Evolutionary conservation across 2,329 filamentous ascomycete genomes (phyloP).

Genomic region (Nothomitra cinnamomea): DNA sequence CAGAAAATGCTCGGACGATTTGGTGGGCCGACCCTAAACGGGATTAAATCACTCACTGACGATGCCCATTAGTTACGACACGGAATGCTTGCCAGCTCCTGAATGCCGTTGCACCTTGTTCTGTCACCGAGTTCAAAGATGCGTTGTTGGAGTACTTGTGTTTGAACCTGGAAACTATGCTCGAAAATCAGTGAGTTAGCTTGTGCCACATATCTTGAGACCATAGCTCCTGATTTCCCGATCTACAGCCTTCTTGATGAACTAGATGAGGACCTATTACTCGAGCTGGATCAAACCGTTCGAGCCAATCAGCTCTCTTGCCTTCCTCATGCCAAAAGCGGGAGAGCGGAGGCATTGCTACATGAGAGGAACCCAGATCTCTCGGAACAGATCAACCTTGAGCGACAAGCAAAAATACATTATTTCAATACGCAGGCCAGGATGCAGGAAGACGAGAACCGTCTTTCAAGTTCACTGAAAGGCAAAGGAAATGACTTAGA

Average conservation of each 20-base stretch:
- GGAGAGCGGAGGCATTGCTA: constrained; percentile 48
- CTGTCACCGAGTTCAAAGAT: constrained; percentile 71
- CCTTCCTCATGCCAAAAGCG: constrained; percentile 61
- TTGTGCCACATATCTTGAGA: neutral
- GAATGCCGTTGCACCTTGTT: constrained; percentile 72
- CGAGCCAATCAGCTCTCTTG: constrained; percentile 66
- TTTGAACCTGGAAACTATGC: constrained; percentile 75
- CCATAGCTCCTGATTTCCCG: neutral
- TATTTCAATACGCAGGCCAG: constrained; percentile 49
- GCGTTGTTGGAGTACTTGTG: constrained; percentile 82
- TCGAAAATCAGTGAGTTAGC: constrained; percentile 57
- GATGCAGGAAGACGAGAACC: constrained; percentile 46
- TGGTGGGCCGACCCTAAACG: constrained; percentile 27
- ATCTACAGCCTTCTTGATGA: constrained; percentile 51
- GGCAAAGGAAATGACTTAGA: constrained; percentile 46
- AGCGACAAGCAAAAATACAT: constrained; percentile 51
- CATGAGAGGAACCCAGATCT: constrained; percentile 48
- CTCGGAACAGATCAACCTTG: constrained; percentile 48
- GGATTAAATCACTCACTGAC: neutral
- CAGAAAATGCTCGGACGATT: constrained; percentile 71
- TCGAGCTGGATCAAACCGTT: constrained; percentile 65
- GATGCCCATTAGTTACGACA: constrained; percentile 40
- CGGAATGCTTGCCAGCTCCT: constrained; percentile 75
- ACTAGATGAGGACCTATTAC: constrained; percentile 66
- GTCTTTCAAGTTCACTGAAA: constrained; percentile 42